These are phyloP conservation scores for Colletotrichum falcatum DNA, from an alignment of 2,329 filamentous ascomycete genomes.

Conservation along the genomic window DNA sequence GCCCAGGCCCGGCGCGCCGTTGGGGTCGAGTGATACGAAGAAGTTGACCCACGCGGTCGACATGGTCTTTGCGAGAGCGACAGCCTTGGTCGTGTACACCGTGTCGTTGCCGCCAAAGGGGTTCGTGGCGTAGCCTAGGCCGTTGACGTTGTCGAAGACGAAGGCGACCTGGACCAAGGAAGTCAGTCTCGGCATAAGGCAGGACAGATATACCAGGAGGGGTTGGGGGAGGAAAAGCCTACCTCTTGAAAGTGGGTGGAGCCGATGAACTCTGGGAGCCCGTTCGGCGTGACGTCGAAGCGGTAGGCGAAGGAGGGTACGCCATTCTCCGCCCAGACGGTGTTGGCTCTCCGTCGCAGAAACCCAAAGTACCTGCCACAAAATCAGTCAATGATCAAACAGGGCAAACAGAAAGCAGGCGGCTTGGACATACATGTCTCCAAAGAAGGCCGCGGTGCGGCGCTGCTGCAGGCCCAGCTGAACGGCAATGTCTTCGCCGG, in stretches of 20 bases:
- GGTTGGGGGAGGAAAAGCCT: background rate
- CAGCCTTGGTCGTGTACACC: conserved; percentile 44
- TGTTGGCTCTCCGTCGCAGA: conserved; percentile 45
- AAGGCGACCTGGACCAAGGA: conserved; percentile 50
- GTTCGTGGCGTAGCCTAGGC: conserved; percentile 48
- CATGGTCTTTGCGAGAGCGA: conserved; percentile 46
- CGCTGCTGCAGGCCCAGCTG: conserved; percentile 47
- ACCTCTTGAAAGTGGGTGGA: conserved; percentile 55
- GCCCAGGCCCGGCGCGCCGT: conserved; percentile 41
- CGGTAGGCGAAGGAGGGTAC: conserved; percentile 49
- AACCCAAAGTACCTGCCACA: conserved; percentile 45
- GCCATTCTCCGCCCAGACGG: conserved; percentile 46
- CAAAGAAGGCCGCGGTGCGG: conserved; percentile 47
- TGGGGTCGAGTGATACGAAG: conserved; percentile 45
- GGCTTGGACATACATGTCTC: conserved; percentile 37
- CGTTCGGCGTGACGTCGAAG: conserved; percentile 50
- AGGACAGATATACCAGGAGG: background rate
- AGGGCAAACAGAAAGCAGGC: background rate
- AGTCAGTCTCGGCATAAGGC: background rate
- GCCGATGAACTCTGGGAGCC: conserved; percentile 41
- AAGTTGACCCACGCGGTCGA: conserved; percentile 50
- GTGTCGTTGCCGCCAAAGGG: conserved; percentile 48
- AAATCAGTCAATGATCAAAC: background rate
- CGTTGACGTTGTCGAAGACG: conserved; percentile 53
- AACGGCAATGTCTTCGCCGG: conserved; percentile 45